Base-by-base conservation (phyloP, 208 protist genomes). In the Herpetomonas samuelpessoai region DNA sequence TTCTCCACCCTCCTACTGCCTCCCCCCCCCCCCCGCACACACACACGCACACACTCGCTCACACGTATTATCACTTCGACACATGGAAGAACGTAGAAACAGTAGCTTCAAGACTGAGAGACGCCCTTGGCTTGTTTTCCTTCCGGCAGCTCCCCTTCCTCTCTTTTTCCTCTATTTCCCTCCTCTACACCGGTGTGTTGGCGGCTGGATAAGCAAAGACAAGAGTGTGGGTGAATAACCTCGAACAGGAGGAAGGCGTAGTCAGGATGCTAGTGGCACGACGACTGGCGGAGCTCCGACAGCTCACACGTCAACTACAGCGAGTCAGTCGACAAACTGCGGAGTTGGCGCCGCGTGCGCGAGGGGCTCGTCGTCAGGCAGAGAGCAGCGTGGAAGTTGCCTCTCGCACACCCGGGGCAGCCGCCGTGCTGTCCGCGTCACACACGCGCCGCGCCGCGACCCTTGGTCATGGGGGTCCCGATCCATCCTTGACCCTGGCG, bases 231-330 rank as follows among this genome's bases (percentile, higher is more conserved):
- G 31, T n/a, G n/a, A n/a, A n/a, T n/a, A n/a, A n/a, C n/a, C n/a
- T n/a, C n/a, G n/a, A n/a, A n/a, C n/a, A 49, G 0, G 22, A 4
- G 48, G 21, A 18, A 22, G 25, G 29, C 27, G 1, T 18, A 22
- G 14, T 28, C 25, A 35, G 10, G 3, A 79, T 84, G 72, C 65
- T 75, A 27, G 51, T 74, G 3, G 55, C 72, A 6, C 47, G 61
- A 16, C 51, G 78, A 24, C 64, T 84, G 52, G 51, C 78, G 10
- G 57, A 49, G 27, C 50, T 84, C 1, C 69, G 67, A 28, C 62
- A 60, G 14, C 21, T 71, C 4, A 55, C 69, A 49, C 29, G 44
- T 35, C 55, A 60, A 30, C 63, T 82, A 18, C 65, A 48, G 44
- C 44, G 44, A 24, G 44, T 48, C 16, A 22, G 44, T 4, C 9